Percentiles rank a stretch among this genome's conserved stretches.
These are phyloP conservation scores for Raphanus hybrid DNA, from an alignment of 441 rosid species.

Conservation along the genomic window DNA sequence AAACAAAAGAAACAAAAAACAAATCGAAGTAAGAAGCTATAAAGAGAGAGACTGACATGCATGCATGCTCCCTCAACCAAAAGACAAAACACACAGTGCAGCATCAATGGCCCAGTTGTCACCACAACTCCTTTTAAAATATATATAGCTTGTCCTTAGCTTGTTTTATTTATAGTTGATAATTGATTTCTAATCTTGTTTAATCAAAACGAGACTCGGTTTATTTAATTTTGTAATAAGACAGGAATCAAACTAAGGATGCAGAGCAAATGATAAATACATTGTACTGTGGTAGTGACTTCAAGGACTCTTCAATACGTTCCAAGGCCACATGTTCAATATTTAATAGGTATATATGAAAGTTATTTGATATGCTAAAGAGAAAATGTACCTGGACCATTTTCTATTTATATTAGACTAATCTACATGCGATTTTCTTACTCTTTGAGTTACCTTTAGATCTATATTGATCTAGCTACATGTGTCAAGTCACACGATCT, in stretches of 20 bases:
- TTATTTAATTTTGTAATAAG: constrained; percentile 16
- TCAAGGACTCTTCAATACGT: constrained; percentile 35
- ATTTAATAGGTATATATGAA: constrained; percentile 35
- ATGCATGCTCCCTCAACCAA: constrained; percentile 48
- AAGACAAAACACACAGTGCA: constrained; percentile 44
- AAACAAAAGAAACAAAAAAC: not conserved
- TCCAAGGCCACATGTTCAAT: constrained; percentile 42
- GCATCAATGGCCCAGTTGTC: constrained; percentile 44
- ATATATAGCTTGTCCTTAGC: too few relatives aligned
- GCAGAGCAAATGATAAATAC: constrained; percentile 32
- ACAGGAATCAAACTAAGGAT: constrained; percentile 15
- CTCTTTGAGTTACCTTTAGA: constrained; percentile 38
- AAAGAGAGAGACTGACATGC: constrained; percentile 42
- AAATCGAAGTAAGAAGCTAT: constrained; percentile 19
- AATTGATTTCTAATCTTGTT: not conserved
- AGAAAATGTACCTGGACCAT: constrained; percentile 40
- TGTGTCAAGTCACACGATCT: constrained; percentile 32
- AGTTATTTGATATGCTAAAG: constrained; percentile 24
- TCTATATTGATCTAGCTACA: constrained; percentile 13
- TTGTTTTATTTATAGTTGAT: not conserved
- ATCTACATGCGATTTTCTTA: constrained; percentile 38
- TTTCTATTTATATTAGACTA: constrained; percentile 17
- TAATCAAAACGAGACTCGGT: constrained; percentile 21
- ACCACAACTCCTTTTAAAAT: constrained; percentile 14
- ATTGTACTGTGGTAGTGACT: constrained; percentile 29